phyloP scores from a whole-genome alignment of 768 basidiomycete genomes.

The Thelephora aurantiotincta region DNA sequence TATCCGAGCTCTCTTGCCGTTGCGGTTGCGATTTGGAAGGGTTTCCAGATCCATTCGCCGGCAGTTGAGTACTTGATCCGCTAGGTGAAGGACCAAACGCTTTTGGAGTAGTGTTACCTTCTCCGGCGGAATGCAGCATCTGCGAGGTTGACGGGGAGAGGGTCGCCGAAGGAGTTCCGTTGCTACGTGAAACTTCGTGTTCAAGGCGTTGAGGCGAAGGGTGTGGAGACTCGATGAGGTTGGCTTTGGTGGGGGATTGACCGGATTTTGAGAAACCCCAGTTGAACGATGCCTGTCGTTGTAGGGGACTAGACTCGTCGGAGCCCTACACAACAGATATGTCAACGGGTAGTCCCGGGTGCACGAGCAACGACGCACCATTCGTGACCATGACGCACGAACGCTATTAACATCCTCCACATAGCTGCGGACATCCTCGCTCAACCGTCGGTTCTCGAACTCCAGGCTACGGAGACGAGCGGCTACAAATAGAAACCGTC shows the following conservation, averaged over 20 bases:
- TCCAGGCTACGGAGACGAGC: conserved; percentile 58
- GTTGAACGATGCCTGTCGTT: conserved; percentile 73
- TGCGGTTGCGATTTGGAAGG: conserved; percentile 28
- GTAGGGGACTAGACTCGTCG: conserved; percentile 32
- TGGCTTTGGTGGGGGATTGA: conserved; percentile 70
- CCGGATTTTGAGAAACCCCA: conserved; percentile 72
- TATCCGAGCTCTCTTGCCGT: conserved; percentile 54
- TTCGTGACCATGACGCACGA: conserved; percentile 12
- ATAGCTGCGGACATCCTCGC: conserved; percentile 43
- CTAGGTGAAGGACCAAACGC: neutral
- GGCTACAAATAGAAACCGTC: conserved; percentile 25
- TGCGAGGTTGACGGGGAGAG: conserved; percentile 3
- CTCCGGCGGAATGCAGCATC: neutral
- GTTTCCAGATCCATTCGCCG: conserved; percentile 12
- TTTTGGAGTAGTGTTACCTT: conserved; percentile 3
- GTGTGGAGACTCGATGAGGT: conserved; percentile 59
- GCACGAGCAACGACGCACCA: conserved; percentile 1
- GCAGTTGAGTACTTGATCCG: conserved; percentile 4
- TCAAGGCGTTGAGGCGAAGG: conserved; percentile 68
- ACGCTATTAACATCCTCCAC: conserved; percentile 48
- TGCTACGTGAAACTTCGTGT: conserved; percentile 33
- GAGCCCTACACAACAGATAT: conserved; percentile 14
- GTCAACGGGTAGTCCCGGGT: conserved; percentile 3
- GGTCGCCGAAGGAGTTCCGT: conserved; percentile 3
- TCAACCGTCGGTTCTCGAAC: conserved; percentile 63